Evolutionary conservation across 305 asterid genomes (phyloP).

Genomic region (Fraxinus nigra): DNA sequence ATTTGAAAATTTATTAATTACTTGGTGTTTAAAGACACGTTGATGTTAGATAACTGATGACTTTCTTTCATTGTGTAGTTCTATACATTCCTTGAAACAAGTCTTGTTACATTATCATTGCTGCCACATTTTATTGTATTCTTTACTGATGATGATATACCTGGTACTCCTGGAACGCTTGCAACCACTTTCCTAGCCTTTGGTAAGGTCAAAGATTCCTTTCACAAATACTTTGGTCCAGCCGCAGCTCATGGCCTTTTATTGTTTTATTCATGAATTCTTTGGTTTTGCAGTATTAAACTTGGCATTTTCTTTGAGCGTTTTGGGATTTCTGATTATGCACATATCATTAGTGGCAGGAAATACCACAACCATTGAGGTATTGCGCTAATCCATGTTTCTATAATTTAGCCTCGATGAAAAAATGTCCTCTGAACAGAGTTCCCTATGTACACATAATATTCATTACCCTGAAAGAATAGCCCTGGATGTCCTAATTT

Average conservation of each 20-base stretch:
- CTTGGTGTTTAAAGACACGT: neutral
- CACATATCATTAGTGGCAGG: conserved; percentile 85
- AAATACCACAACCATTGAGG: conserved; percentile 98
- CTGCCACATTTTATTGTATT: conserved; percentile 3
- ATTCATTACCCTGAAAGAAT: conserved; percentile 10
- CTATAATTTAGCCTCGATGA: conserved; percentile 19
- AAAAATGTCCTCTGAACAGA: neutral
- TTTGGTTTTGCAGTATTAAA: conserved; percentile 59
- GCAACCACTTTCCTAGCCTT: conserved; percentile 1
- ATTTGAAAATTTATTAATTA: neutral
- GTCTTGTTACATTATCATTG: neutral
- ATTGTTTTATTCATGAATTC: conserved; percentile 13
- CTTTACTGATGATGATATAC: neutral
- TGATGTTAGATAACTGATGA: conserved; percentile 1
- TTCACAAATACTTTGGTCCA: neutral
- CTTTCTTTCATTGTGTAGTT: neutral
- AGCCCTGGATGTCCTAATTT: conserved; percentile 2
- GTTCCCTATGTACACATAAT: neutral
- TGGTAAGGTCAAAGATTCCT: conserved; percentile 27
- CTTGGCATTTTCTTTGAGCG: conserved; percentile 92
- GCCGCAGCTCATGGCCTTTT: neutral
- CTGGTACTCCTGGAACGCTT: conserved; percentile 1
- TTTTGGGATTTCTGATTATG: conserved; percentile 93
- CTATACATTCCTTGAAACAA: neutral
- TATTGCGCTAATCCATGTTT: conserved; percentile 28